Conservation (phyloP, 768 basidiomycete genomes). For the Chlorophyllum brunneum region DNA sequence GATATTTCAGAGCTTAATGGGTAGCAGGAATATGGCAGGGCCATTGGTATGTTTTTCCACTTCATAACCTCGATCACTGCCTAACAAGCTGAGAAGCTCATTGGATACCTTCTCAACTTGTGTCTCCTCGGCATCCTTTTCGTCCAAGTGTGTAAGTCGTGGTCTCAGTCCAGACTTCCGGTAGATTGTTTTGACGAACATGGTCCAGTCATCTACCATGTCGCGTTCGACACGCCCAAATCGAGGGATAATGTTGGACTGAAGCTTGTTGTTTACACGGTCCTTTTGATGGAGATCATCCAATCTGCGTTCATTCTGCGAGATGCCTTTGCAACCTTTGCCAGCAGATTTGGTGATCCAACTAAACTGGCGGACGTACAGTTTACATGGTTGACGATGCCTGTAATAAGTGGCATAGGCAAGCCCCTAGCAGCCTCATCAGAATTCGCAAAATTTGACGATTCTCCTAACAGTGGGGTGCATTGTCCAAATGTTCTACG, state of each 20-base stretch:
- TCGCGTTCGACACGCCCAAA: constrained; percentile 22
- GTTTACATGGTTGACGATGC: constrained; percentile 25
- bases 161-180: neutral
- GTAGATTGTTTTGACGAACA: neutral
- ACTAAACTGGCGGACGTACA: constrained; percentile 15
- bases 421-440: constrained; percentile 1
- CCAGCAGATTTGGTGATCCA: constrained; percentile 22
- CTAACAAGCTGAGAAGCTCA: constrained; percentile 14
- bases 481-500: constrained; percentile 5
- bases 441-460: neutral
- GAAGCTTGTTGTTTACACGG: constrained; percentile 24
- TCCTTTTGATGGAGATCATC: constrained; percentile 23
- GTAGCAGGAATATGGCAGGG: neutral
- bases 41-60: neutral
- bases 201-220: constrained; percentile 28
- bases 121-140: constrained; percentile 26
- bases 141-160: constrained; percentile 30
- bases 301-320: constrained; percentile 23
- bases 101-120: constrained; percentile 25
- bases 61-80: neutral
- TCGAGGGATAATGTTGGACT: constrained; percentile 21
- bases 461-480: neutral
- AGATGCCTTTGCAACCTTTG: constrained; percentile 26
- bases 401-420: constrained; percentile 24
- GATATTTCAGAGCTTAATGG: neutral